A percentile compares a stretch with the other conserved stretches of the same genome.
These are phyloP conservation scores for Penicillium waksmanii DNA, from an alignment of 495 filamentous ascomycete genomes.

Conservation along the genomic window DNA sequence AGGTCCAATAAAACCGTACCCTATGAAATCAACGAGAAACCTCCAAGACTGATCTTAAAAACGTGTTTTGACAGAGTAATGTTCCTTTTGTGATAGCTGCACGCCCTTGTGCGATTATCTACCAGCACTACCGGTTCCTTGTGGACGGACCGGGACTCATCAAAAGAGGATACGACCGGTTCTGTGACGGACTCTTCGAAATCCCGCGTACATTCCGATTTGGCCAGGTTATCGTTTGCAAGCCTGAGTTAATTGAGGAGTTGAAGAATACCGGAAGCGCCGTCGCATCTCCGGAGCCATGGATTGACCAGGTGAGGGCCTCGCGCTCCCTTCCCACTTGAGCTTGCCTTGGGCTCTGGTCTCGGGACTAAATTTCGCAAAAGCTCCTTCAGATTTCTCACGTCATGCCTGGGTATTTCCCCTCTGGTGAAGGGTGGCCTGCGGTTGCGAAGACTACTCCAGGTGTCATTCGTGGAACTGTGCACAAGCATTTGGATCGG, in stretches of 20 bases:
- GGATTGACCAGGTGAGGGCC: slow-evolving; percentile 31
- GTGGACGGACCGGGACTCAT: slow-evolving; percentile 26
- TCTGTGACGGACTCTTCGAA: slow-evolving; percentile 24
- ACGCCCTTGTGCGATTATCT: slow-evolving; percentile 16
- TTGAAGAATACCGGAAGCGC: slow-evolving; percentile 20
- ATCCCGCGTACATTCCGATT: slow-evolving; percentile 33
- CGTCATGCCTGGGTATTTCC: slow-evolving; percentile 36
- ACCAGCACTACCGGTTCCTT: slow-evolving; percentile 29
- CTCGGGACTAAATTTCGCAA: not conserved
- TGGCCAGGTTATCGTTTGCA: slow-evolving; percentile 29
- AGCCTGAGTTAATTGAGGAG: slow-evolving; percentile 28
- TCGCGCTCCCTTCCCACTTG: not conserved
- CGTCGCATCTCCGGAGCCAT: slow-evolving; percentile 28
- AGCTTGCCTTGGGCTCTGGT: not conserved
- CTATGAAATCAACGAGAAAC: not conserved
- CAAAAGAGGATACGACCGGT: slow-evolving; percentile 21
- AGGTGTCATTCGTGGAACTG: slow-evolving; percentile 28
- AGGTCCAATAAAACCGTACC: not conserved
- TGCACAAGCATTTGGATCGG: slow-evolving; percentile 24
- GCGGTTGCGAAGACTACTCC: slow-evolving; percentile 31
- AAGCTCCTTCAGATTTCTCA: slow-evolving; percentile 32
- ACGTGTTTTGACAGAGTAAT: slow-evolving; percentile 3
- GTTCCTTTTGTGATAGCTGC: slow-evolving; percentile 19
- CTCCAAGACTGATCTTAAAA: not conserved
- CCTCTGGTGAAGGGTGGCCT: slow-evolving; percentile 26